Conservation (phyloP, 2,329 filamentous ascomycete genomes). For the Fusarium verrucosum region DNA sequence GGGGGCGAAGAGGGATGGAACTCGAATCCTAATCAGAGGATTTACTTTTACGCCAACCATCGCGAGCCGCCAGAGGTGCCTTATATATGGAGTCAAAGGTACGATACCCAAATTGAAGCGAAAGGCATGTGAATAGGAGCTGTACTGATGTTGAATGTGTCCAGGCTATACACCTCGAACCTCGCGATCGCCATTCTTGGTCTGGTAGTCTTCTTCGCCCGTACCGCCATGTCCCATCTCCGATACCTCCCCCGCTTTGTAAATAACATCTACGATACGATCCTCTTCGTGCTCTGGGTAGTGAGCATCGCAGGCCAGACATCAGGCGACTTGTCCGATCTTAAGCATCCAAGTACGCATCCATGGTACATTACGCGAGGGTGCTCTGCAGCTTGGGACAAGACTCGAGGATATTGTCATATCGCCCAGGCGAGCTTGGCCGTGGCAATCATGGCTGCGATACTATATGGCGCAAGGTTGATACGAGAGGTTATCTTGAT, state of each 20-base stretch:
- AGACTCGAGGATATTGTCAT: conserved; percentile 27
- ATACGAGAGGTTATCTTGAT: conserved; percentile 17
- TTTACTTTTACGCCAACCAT: conserved; percentile 47
- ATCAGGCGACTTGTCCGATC: conserved; percentile 42
- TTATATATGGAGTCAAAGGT: conserved; percentile 45
- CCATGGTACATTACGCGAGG: conserved; percentile 43
- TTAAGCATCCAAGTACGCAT: conserved; percentile 35
- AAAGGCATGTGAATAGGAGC: neutral
- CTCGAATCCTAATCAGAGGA: conserved; percentile 44
- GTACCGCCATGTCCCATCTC: conserved; percentile 36
- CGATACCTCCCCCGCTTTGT: conserved; percentile 39
- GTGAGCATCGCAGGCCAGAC: conserved; percentile 35
- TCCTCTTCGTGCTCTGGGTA: conserved; percentile 44
- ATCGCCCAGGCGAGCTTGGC: conserved; percentile 37
- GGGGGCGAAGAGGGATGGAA: conserved; percentile 45
- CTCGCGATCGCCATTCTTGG: conserved; percentile 46
- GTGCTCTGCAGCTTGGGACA: conserved; percentile 34
- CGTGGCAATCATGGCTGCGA: conserved; percentile 33
- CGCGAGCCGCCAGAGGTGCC: conserved; percentile 44
- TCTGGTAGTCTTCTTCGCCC: conserved; percentile 42
- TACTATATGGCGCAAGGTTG: conserved; percentile 31
- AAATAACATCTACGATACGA: conserved; percentile 44
- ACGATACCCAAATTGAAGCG: neutral
- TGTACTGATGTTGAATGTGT: neutral
- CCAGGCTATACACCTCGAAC: conserved; percentile 44